These are phyloP conservation scores for Cystobasidium slooffiae DNA, from an alignment of 1,284 basidiomycete genomes.

Conservation along the genomic window DNA sequence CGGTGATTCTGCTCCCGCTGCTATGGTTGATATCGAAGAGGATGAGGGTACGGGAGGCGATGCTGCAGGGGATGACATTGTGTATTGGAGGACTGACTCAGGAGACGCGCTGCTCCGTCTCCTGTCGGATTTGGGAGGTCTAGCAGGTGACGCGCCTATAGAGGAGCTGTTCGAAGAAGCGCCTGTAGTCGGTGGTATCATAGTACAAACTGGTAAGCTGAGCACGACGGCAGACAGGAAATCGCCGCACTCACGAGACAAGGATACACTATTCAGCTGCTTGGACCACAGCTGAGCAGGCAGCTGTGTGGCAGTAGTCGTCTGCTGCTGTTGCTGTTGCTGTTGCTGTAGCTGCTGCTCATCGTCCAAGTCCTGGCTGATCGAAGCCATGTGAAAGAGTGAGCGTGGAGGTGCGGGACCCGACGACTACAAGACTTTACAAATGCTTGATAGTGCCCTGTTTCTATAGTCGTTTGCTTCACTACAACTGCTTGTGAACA, in stretches of 20 bases:
- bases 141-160: constrained; percentile 20
- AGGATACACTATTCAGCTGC: constrained; percentile 2
- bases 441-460: no score
- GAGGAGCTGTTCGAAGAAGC: constrained; percentile 18
- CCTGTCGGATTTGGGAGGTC: constrained; percentile 26
- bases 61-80: not conserved
- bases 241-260: not conserved
- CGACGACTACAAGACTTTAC: no score
- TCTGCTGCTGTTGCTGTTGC: not conserved
- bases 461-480: no score
- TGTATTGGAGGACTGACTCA: constrained; percentile 3
- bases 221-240: no score
- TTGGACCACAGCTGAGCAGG: not conserved
- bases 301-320: not conserved
- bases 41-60: not conserved
- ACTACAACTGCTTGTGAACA: no score
- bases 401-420: no score
- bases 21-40: not conserved
- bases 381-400: no score
- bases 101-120: constrained; percentile 24
- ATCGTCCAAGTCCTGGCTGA: constrained; percentile 1
- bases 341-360: constrained; percentile 3
- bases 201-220: not conserved
- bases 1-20: not conserved
- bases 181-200: not conserved